phyloP scores from a whole-genome alignment of 345 rosid species.

The Trapa bicornis region DNA sequence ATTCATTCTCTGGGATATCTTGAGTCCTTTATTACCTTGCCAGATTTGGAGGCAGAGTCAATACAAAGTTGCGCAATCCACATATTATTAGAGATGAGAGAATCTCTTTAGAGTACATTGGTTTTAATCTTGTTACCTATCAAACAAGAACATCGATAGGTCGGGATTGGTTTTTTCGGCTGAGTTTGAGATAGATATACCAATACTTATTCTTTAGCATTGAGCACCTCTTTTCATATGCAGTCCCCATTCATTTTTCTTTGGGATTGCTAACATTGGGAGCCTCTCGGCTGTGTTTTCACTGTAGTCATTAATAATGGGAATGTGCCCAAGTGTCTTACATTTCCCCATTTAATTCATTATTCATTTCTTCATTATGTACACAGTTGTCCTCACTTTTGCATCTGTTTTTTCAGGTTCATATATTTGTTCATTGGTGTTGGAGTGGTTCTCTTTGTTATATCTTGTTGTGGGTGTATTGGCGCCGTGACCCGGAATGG shows the following conservation, averaged over 20 bases:
- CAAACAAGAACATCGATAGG: not conserved
- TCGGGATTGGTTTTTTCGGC: not conserved
- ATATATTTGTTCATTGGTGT: slow-evolving; percentile 77
- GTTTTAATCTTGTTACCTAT: not conserved
- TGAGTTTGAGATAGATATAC: not conserved
- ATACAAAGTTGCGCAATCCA: not conserved
- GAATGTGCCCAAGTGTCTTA: not conserved
- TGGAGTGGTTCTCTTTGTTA: slow-evolving; percentile 66
- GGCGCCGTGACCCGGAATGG: slow-evolving; percentile 68
- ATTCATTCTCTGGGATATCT: not conserved
- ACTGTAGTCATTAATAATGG: not conserved
- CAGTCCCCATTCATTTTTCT: not conserved
- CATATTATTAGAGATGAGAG: not conserved
- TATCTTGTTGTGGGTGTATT: slow-evolving; percentile 87
- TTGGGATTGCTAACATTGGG: not conserved
- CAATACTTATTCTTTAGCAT: not conserved
- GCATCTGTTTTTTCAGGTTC: slow-evolving; percentile 51
- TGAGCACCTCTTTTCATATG: not conserved
- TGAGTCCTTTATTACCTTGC: not conserved
- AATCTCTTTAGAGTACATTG: not conserved
- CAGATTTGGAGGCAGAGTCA: too few relatives aligned
- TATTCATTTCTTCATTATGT: not conserved
- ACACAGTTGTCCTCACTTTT: not conserved
- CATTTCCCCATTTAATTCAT: not conserved
- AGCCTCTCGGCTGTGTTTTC: not conserved